These are phyloP conservation scores for Tetrahymena borealis DNA, from an alignment of 73 alveolate genomes.

Conservation along the genomic window DNA sequence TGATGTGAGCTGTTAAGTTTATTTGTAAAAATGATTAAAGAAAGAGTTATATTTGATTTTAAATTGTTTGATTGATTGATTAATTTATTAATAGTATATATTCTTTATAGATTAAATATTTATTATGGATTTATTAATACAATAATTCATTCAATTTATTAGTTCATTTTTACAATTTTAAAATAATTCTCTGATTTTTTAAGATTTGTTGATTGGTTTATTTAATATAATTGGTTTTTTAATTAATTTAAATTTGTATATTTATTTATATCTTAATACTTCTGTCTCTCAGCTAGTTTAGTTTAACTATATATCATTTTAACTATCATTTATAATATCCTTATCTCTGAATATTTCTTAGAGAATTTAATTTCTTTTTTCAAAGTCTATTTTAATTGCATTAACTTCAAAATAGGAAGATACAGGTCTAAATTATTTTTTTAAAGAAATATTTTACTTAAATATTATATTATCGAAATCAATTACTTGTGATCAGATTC, in stretches of 20 bases:
- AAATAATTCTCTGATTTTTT: too few relatives aligned
- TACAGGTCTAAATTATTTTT: not conserved
- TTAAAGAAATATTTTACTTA: not conserved
- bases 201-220: too few relatives aligned
- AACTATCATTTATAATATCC: not conserved
- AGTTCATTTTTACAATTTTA: too few relatives aligned
- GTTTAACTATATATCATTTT: not conserved
- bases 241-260: not conserved
- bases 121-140: too few relatives aligned
- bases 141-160: too few relatives aligned
- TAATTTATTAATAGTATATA: too few relatives aligned
- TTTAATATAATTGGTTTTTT: not conserved
- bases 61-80: too few relatives aligned
- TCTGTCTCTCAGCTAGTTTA: not conserved
- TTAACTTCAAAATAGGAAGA: not conserved
- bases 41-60: too few relatives aligned
- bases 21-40: too few relatives aligned
- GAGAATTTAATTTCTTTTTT: not conserved
- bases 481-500: not conserved
- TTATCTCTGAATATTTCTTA: not conserved
- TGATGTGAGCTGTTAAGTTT: too few relatives aligned
- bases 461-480: not conserved
- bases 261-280: not conserved
- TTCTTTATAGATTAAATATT: too few relatives aligned
- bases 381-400: not conserved